These are phyloP conservation scores for Puya raimondii DNA, from an alignment of 176 grass and related monocot genomes.

Conservation along the genomic window DNA sequence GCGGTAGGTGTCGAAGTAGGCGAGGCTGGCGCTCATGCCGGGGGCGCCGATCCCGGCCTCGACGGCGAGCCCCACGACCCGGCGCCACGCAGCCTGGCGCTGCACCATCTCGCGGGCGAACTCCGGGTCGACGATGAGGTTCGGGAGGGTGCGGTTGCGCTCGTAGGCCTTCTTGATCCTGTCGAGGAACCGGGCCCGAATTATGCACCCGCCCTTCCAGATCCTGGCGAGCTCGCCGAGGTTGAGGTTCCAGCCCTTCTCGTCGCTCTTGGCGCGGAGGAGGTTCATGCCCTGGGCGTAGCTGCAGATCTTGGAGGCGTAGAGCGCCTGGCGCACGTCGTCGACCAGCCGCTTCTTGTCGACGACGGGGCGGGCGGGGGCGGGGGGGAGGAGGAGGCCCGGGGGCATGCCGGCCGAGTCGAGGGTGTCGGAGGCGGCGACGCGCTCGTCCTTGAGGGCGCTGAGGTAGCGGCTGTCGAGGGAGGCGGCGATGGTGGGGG, in stretches of 20 bases:
- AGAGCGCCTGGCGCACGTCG: conserved; percentile 64
- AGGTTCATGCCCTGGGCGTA: conserved; percentile 99
- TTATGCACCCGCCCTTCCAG: conserved; percentile 95
- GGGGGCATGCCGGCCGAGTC: conserved; percentile 55
- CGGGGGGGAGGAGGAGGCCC: conserved; percentile 33
- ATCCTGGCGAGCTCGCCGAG: conserved; percentile 80
- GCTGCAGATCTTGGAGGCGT: conserved; percentile 85
- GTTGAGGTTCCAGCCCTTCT: conserved; percentile 83
- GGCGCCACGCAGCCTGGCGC: conserved; percentile 72
- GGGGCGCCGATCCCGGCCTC: conserved; percentile 86
- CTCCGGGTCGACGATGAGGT: conserved; percentile 88
- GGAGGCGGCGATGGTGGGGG: conserved; percentile 56
- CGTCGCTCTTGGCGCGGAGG: conserved; percentile 58
- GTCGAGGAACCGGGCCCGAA: conserved; percentile 79
- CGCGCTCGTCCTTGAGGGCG: conserved; percentile 87
- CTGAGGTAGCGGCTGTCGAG: conserved; percentile 60
- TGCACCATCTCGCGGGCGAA: conserved; percentile 96
- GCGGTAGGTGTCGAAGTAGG: conserved; percentile 88
- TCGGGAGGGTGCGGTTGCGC: conserved; percentile 66
- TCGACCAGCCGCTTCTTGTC: conserved; percentile 69
- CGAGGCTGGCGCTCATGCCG: conserved; percentile 80
- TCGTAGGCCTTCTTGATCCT: conserved; percentile 85
- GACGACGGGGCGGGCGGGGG: conserved; percentile 19
- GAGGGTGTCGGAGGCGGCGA: conserved; percentile 46
- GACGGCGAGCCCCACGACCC: conserved; percentile 75